Evolutionary conservation across 345 rosid species (phyloP), one percentile per base, ranked within the genome.

Genomic region (Populus tremula): DNA sequence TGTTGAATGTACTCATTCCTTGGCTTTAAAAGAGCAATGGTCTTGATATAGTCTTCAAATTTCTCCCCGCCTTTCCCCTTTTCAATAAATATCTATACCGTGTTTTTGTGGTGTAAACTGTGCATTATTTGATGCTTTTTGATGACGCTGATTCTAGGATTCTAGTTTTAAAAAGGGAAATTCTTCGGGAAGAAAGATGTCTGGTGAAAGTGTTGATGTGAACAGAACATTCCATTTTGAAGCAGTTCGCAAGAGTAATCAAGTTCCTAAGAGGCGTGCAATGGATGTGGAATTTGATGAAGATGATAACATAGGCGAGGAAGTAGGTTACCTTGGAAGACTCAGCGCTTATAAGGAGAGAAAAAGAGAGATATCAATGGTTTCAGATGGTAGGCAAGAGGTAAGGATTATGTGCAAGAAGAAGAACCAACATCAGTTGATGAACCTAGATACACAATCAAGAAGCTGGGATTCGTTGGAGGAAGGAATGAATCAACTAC

Each of bases 191-290:
- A 74, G 67, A 69, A 77, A 61, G 75, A 43, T 72, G 63, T 67
- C 80, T 36, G 84, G 76, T 50, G 72, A 78, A 63, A 72, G 72
- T 77, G 23, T 76, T 20, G 25, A 17, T 21, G 77, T 12, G 27
- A 56, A 72, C 11, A 74, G 67, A 65, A 53, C 61, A 35, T 47
- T 9, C 31, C 56, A 31, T 33, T 33, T 41, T 53, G 84, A 82
- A 39, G 31, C 84, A 53, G 75, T 70, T 62, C 78, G 81, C 27
- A 82, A 70, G 72, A 78, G 81, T 36, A 78, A 78, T 59, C 61
- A 76, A 11, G 39, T 82, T 69, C 78, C 78, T 50, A 82, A 82
- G 76, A 77, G 78, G 27, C 72, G 81, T 56, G 59, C 64, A 70
- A 74, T 82, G 23, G 84, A 82, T 54, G 41, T 49, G 35, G 81